Conservation (phyloP, 129 eudicot genomes). For the Sambucus nigra region DNA sequence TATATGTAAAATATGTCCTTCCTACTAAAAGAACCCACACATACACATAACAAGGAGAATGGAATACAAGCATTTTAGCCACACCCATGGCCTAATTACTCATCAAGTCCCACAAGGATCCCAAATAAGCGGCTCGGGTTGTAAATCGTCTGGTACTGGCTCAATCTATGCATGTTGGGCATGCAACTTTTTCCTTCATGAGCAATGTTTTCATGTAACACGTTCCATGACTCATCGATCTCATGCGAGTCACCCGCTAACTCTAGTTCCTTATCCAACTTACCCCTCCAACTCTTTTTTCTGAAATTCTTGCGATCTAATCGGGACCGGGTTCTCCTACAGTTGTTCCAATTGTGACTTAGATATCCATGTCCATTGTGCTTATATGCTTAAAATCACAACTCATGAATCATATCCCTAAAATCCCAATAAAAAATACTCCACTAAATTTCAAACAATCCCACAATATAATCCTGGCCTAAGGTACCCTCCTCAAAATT, state of each 20-base stretch:
- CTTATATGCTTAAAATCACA: constrained; percentile 7
- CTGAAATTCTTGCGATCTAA: constrained; percentile 41
- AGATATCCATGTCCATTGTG: constrained; percentile 66
- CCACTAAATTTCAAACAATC: neutral
- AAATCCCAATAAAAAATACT: neutral
- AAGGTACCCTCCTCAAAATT: neutral
- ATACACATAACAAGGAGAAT: constrained; percentile 1
- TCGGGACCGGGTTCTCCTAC: constrained; percentile 48
- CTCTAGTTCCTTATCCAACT: constrained; percentile 57
- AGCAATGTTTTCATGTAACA: constrained; percentile 41
- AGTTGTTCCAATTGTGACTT: constrained; percentile 54
- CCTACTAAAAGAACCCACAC: no score
- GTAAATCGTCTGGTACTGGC: constrained; percentile 24
- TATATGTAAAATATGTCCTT: neutral
- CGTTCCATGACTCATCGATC: constrained; percentile 52
- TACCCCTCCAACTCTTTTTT: constrained; percentile 51
- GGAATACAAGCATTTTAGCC: constrained; percentile 37
- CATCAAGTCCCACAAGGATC: constrained; percentile 19
- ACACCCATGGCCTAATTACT: constrained; percentile 17
- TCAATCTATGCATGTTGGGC: constrained; percentile 25
- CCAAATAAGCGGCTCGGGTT: constrained; percentile 22
- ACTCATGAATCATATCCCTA: neutral
- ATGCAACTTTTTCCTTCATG: constrained; percentile 30
- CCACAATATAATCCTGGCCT: neutral
- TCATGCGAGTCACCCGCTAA: constrained; percentile 53